A percentile compares a stretch with the other conserved stretches of the same genome.
These are phyloP conservation scores for Schoenoplectus tabernaemontani DNA, from an alignment of 202 grass and related monocot genomes.

Conservation along the genomic window DNA sequence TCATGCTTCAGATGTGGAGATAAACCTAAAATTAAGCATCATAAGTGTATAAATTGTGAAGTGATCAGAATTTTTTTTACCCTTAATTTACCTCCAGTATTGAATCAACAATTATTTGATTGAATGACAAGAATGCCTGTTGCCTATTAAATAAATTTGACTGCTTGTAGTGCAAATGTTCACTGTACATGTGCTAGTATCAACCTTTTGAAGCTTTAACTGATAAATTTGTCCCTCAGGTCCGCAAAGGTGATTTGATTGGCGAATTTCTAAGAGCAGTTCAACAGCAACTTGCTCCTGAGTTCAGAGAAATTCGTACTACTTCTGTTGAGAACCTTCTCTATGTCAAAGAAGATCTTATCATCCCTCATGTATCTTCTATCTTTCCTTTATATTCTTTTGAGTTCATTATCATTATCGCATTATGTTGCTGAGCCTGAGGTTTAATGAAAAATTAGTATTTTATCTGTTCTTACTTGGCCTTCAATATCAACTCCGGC, in stretches of 20 bases:
- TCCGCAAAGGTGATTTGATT: slow-evolving; percentile 84
- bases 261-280: slow-evolving; percentile 88
- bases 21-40: background rate
- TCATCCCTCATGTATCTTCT: slow-evolving; percentile 81
- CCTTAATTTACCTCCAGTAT: background rate
- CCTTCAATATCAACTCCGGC: background rate
- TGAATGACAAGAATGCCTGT: background rate
- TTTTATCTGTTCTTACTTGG: background rate
- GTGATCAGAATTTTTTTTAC: background rate
- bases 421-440: background rate
- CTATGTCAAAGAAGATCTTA: slow-evolving; percentile 99
- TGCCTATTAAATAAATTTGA: background rate
- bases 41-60: background rate
- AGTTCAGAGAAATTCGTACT: slow-evolving; percentile 94
- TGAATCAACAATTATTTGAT: background rate
- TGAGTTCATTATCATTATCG: slow-evolving; percentile 13
- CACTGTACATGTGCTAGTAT: background rate
- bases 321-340: slow-evolving; percentile 95
- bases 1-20: background rate
- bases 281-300: slow-evolving; percentile 93
- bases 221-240: slow-evolving; percentile 28
- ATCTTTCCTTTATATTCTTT: slow-evolving; percentile 22
- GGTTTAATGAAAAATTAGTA: background rate
- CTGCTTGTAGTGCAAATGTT: background rate
- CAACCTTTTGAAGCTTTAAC: background rate